Evolutionary conservation across 352 stramenopile genomes (phyloP).

Genomic region (Phytophthora capsici): DNA sequence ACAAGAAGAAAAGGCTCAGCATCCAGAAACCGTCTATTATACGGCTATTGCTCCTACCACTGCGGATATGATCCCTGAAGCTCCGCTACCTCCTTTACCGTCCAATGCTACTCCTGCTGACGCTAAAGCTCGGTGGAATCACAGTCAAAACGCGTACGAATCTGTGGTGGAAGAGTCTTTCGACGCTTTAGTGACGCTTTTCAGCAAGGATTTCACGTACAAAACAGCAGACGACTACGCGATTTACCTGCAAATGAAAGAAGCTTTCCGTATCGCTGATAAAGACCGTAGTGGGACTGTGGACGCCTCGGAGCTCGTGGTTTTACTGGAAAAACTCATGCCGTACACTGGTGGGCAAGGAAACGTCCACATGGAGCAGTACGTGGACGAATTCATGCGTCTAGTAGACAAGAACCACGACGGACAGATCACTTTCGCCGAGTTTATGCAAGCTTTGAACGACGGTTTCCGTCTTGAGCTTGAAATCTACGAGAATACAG

Average conservation of each 20-base stretch:
- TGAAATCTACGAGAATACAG: slow-evolving; percentile 66
- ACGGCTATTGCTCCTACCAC: slow-evolving; percentile 26
- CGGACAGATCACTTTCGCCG: slow-evolving; percentile 67
- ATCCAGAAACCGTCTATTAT: slow-evolving; percentile 18
- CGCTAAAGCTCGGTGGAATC: slow-evolving; percentile 35
- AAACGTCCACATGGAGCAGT: slow-evolving; percentile 66
- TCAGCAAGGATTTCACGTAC: slow-evolving; percentile 65
- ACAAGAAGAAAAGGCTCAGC: slow-evolving; percentile 28
- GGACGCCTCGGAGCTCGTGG: slow-evolving; percentile 58
- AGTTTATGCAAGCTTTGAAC: slow-evolving; percentile 84
- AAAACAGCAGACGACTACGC: slow-evolving; percentile 61
- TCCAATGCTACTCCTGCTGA: slow-evolving; percentile 21
- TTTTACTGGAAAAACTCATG: slow-evolving; percentile 75
- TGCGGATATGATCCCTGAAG: slow-evolving; percentile 20
- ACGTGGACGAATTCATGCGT: slow-evolving; percentile 80
- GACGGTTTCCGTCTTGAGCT: slow-evolving; percentile 75
- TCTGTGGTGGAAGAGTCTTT: slow-evolving; percentile 51
- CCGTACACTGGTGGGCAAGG: slow-evolving; percentile 53
- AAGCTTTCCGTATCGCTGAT: slow-evolving; percentile 72
- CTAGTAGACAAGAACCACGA: slow-evolving; percentile 74
- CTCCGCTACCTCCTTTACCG: slow-evolving; percentile 19
- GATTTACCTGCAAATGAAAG: slow-evolving; percentile 83
- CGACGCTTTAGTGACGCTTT: slow-evolving; percentile 64
- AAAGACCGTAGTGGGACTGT: slow-evolving; percentile 68
- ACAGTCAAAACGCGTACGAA: slow-evolving; percentile 47